These are phyloP conservation scores for Penicillium canescens DNA, from an alignment of 495 filamentous ascomycete genomes.

Conservation along the genomic window DNA sequence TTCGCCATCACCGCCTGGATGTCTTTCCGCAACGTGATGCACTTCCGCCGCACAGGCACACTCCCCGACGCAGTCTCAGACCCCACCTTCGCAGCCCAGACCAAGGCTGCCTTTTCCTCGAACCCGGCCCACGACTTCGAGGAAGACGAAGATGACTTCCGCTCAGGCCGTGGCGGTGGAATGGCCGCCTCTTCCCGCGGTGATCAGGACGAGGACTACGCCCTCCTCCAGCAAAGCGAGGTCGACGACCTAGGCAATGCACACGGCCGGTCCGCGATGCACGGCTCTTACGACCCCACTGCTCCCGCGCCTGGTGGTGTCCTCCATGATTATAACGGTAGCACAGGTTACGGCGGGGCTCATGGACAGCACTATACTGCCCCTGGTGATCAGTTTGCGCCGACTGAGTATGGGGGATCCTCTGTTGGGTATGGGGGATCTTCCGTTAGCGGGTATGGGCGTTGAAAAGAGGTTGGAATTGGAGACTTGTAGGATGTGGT, in stretches of 20 bases:
- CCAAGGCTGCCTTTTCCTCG: constrained; percentile 51
- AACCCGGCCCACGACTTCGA: constrained; percentile 51
- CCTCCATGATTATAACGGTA: constrained; percentile 42
- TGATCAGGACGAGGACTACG: constrained; percentile 49
- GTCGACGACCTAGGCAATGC: constrained; percentile 41
- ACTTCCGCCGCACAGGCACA: constrained; percentile 75
- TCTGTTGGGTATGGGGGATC: constrained; percentile 15
- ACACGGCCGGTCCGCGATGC: constrained; percentile 36
- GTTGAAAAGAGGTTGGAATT: constrained; percentile 7
- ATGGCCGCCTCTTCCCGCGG: constrained; percentile 32
- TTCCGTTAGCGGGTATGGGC: constrained; percentile 27
- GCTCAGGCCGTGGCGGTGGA: constrained; percentile 38
- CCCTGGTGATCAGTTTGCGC: constrained; percentile 23
- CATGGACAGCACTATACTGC: constrained; percentile 44
- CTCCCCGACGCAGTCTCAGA: constrained; percentile 65
- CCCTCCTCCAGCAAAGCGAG: constrained; percentile 47
- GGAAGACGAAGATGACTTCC: constrained; percentile 50
- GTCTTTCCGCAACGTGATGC: constrained; percentile 74
- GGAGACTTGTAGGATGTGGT: constrained; percentile 1
- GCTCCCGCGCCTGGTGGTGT: constrained; percentile 29
- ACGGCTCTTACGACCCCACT: constrained; percentile 43
- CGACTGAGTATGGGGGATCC: constrained; percentile 19
- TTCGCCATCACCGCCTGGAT: constrained; percentile 72
- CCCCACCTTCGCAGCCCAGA: constrained; percentile 52
- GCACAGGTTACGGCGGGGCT: constrained; percentile 47